Conservation (phyloP, 177 flowering plant genomes). For the Telopea speciosissima region DNA sequence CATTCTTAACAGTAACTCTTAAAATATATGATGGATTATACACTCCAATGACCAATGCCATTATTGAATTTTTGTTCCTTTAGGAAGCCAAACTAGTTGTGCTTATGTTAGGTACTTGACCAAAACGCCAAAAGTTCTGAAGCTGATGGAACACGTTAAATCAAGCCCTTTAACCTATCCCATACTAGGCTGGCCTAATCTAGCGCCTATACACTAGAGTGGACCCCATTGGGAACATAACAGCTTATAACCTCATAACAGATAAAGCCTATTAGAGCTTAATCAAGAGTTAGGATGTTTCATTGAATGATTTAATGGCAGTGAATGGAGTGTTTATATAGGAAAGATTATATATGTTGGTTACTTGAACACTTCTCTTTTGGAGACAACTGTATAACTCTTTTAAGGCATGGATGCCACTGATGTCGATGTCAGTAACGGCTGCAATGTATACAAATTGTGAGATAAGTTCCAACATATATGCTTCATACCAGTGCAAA, state of each 20-base stretch:
- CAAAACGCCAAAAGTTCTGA: too few species aligned
- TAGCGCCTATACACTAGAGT: too few species aligned
- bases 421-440: constrained; percentile 92
- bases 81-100: constrained; percentile 24
- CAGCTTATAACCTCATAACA: neutral
- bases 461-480: neutral
- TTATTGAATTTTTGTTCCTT: too few species aligned
- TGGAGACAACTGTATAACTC: constrained; percentile 57
- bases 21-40: too few species aligned
- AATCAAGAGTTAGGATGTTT: neutral
- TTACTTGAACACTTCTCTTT: constrained; percentile 71
- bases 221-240: too few species aligned
- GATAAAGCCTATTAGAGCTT: constrained; percentile 35
- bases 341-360: neutral
- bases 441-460: constrained; percentile 41
- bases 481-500: neutral
- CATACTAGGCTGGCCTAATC: too few species aligned
- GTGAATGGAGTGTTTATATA: neutral
- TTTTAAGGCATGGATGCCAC: constrained; percentile 89
- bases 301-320: neutral
- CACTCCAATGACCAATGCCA: too few species aligned
- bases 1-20: too few species aligned
- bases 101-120: constrained; percentile 56
- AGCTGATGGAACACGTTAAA: too few species aligned
- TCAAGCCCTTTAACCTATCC: too few species aligned